Percentiles rank a stretch among this genome's conserved stretches.
Conservation (phyloP, 345 rosid genomes). For the Rhizophora apiculata region DNA sequence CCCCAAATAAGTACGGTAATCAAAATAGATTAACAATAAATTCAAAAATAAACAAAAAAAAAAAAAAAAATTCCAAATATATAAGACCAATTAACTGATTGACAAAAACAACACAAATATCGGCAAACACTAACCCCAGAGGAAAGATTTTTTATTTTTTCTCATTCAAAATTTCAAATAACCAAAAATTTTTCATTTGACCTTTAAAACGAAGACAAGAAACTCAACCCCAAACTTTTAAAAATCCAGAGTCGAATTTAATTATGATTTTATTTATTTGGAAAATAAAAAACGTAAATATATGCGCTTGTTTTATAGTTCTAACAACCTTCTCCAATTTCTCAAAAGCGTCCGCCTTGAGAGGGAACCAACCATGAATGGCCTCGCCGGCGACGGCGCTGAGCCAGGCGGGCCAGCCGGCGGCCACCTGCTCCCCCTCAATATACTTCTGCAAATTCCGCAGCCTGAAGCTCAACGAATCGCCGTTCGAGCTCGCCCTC, state of each 20-base stretch:
- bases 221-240: neutral
- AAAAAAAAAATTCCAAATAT: too few species aligned
- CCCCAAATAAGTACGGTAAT: too few species aligned
- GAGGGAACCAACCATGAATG: conserved; percentile 95
- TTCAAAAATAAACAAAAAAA: too few species aligned
- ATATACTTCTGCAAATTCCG: conserved; percentile 68
- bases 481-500: conserved; percentile 61
- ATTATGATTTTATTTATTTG: neutral
- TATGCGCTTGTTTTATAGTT: neutral
- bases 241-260: neutral
- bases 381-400: conserved; percentile 95
- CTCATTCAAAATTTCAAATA: too few species aligned
- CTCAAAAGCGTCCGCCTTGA: conserved; percentile 72
- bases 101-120: too few species aligned
- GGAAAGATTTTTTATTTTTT: too few species aligned
- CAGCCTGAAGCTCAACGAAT: conserved; percentile 72
- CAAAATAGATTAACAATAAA: too few species aligned
- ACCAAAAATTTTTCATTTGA: neutral
- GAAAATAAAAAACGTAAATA: neutral
- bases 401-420: conserved; percentile 99
- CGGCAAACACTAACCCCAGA: too few species aligned
- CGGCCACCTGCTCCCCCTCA: conserved; percentile 95
- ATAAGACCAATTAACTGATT: too few species aligned
- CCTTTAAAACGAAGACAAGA: neutral
- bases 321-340: conserved; percentile 79